Conservation (phyloP, 306 rosid species). For the Senna siamea region DNA sequence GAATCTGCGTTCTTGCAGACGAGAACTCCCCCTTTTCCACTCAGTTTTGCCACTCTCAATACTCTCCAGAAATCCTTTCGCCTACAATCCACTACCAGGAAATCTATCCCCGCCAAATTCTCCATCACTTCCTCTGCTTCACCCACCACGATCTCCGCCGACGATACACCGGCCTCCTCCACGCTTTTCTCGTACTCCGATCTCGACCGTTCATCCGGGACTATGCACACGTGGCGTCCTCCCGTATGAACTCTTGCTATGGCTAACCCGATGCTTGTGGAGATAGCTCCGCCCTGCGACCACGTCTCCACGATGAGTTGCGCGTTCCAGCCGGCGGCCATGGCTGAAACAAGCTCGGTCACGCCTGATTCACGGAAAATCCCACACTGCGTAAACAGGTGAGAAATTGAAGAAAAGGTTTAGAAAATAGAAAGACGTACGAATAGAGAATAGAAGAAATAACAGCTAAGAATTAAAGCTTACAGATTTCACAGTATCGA, state of each 20-base stretch:
- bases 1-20: constrained; percentile 69
- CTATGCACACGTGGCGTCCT: constrained; percentile 83
- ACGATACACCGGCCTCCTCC: constrained; percentile 41
- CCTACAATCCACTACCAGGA: constrained; percentile 77
- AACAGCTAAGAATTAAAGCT: constrained; percentile 27
- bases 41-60: constrained; percentile 59
- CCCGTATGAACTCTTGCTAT: constrained; percentile 71
- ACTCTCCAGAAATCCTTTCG: constrained; percentile 48
- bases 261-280: constrained; percentile 71
- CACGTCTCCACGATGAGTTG: constrained; percentile 80
- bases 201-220: constrained; percentile 68
- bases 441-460: not conserved
- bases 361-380: constrained; percentile 63
- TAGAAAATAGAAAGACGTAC: not conserved
- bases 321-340: constrained; percentile 98
- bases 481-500: constrained; percentile 84
- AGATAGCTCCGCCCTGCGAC: constrained; percentile 68
- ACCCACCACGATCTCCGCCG: constrained; percentile 63
- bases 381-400: constrained; percentile 55
- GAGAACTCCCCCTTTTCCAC: constrained; percentile 70
- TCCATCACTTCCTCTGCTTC: constrained; percentile 73
- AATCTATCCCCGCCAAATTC: constrained; percentile 61
- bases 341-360: constrained; percentile 83
- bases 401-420: not conserved
- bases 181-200: constrained; percentile 50